Conservation (phyloP, 1,284 basidiomycete species). For the Cystobasidium sp. region DNA sequence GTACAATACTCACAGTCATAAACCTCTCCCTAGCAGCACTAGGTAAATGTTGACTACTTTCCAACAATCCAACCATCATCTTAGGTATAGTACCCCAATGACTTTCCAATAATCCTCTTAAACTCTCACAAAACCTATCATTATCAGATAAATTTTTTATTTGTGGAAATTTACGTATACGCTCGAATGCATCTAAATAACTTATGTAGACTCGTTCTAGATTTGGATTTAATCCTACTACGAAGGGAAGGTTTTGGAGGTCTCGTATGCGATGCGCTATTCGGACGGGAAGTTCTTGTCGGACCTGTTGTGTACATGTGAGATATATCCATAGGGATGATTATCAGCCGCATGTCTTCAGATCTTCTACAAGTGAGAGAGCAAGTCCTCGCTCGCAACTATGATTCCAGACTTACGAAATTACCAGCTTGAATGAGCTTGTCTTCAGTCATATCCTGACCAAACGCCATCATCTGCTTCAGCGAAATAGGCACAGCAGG, state of each 20-base stretch:
- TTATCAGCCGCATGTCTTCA: not conserved
- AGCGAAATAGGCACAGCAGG: conserved; percentile 49
- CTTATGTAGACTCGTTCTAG: conserved; percentile 79
- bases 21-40: conserved; percentile 66
- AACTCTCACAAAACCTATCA: conserved; percentile 73
- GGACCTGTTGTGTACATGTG: too few species aligned
- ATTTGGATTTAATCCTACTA: conserved; percentile 83
- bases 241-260: conserved; percentile 81
- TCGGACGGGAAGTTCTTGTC: conserved; percentile 82
- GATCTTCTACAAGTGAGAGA: not conserved
- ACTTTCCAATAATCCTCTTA: conserved; percentile 69
- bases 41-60: conserved; percentile 43
- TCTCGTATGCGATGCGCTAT: conserved; percentile 86
- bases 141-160: conserved; percentile 78
- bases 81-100: conserved; percentile 65
- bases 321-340: conserved; percentile 1
- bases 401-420: conserved; percentile 47
- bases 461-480: conserved; percentile 52
- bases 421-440: conserved; percentile 52
- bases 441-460: conserved; percentile 47
- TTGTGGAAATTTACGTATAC: conserved; percentile 73
- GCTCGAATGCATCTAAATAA: conserved; percentile 59
- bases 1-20: conserved; percentile 57
- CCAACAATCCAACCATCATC: conserved; percentile 47
- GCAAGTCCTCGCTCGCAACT: not conserved